These are phyloP conservation scores for Gracilaria vermiculophylla DNA, from an alignment of 23 red algal genomes.

Conservation along the genomic window DNA sequence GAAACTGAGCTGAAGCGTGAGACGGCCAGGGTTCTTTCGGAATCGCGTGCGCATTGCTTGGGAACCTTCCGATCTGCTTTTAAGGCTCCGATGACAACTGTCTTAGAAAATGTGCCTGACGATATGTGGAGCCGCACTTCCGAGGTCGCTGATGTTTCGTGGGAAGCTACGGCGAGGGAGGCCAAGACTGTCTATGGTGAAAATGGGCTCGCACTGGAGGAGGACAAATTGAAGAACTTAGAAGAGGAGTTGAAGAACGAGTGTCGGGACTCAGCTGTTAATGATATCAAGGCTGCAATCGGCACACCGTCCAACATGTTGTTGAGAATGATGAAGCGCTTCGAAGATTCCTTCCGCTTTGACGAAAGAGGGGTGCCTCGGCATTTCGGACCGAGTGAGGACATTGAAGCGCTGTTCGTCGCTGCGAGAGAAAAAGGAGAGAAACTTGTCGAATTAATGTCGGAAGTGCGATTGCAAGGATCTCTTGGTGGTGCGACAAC, in stretches of 20 bases:
- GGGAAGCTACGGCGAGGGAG: constrained; percentile 44
- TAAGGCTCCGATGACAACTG: constrained; percentile 52
- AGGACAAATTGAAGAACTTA: not conserved
- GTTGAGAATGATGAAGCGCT: constrained; percentile 68
- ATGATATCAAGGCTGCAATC: constrained; percentile 52
- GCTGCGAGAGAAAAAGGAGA: constrained; percentile 67
- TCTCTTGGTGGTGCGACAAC: not conserved
- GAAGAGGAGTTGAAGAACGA: constrained; percentile 42
- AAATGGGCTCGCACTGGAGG: constrained; percentile 35
- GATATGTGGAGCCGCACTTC: constrained; percentile 56
- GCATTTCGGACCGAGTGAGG: constrained; percentile 74
- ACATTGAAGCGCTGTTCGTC: constrained; percentile 75
- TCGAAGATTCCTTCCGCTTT: constrained; percentile 93
- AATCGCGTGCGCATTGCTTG: not conserved
- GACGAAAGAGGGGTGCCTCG: constrained; percentile 85
- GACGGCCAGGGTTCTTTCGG: constrained; percentile 26
- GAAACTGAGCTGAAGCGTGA: constrained; percentile 38
- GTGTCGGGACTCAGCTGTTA: constrained; percentile 28
- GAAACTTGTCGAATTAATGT: constrained; percentile 32
- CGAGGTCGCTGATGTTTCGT: constrained; percentile 35
- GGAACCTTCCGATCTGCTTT: constrained; percentile 43
- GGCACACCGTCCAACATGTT: constrained; percentile 51
- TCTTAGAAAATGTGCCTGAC: constrained; percentile 34
- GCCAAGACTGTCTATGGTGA: constrained; percentile 41
- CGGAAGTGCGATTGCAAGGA: constrained; percentile 14